These are phyloP conservation scores for Cantharellus anzutake DNA, from an alignment of 768 basidiomycete genomes.

Conservation along the genomic window DNA sequence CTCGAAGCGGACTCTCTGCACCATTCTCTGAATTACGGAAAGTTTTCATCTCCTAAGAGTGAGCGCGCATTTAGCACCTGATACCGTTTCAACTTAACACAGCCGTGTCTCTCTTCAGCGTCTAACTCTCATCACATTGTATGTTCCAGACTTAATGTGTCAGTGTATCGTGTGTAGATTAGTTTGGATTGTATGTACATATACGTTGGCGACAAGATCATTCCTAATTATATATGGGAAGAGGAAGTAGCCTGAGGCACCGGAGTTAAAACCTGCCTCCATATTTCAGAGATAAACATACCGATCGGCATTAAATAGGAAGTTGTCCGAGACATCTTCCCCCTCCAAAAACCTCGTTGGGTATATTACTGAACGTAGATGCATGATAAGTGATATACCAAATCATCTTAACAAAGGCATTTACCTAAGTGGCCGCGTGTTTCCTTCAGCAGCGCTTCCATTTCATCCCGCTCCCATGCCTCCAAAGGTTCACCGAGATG, in stretches of 20 bases:
- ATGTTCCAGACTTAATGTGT: neutral
- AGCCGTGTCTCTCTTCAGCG: neutral
- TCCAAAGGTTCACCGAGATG: constrained; percentile 44
- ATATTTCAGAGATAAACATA: neutral
- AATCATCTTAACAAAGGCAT: constrained; percentile 11
- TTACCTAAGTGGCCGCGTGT: constrained; percentile 74
- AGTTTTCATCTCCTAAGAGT: constrained; percentile 67
- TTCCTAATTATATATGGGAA: constrained; percentile 48
- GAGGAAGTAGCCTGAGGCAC: constrained; percentile 36
- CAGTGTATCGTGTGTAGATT: neutral
- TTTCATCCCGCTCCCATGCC: constrained; percentile 68
- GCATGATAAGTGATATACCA: neutral
- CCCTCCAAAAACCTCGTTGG: constrained; percentile 77
- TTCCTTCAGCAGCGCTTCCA: constrained; percentile 65
- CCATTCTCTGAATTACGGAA: constrained; percentile 53
- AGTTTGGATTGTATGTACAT: constrained; percentile 36
- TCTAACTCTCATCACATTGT: neutral
- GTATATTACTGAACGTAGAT: constrained; percentile 42
- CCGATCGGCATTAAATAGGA: neutral
- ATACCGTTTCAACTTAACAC: too few relatives aligned
- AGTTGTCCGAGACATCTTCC: constrained; percentile 78
- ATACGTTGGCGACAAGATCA: neutral
- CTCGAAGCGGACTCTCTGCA: constrained; percentile 46
- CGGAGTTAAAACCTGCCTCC: neutral
- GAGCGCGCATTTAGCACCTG: neutral